Evolutionary conservation across 192 early-diverging fungal species (phyloP).

Genomic region (Phycomyces nitens): DNA sequence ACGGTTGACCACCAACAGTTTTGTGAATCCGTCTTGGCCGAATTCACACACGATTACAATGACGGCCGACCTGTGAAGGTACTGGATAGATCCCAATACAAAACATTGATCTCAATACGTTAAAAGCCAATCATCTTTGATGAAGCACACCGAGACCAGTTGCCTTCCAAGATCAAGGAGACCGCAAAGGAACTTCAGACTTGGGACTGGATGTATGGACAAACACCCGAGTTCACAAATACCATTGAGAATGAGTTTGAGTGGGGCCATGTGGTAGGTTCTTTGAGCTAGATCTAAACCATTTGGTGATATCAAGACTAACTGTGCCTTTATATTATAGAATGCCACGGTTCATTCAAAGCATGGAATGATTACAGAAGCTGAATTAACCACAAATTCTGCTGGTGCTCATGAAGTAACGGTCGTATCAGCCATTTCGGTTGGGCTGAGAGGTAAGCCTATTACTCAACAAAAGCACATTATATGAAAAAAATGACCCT

Average conservation of each 20-base stretch:
- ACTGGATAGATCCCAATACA: neutral
- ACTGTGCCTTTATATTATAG: neutral
- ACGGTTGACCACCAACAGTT: conserved; percentile 82
- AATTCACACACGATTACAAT: conserved; percentile 66
- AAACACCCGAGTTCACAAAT: conserved; percentile 86
- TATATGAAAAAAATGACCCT: neutral
- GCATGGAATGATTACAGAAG: conserved; percentile 27
- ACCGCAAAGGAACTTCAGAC: conserved; percentile 45
- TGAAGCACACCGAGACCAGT: conserved; percentile 1
- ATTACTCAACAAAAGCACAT: neutral
- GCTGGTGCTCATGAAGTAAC: conserved; percentile 24
- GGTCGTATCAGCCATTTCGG: conserved; percentile 18
- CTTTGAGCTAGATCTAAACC: too few species aligned
- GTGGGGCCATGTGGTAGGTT: conserved; percentile 55
- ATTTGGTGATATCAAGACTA: neutral
- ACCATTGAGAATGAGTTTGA: conserved; percentile 43
- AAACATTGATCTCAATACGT: neutral
- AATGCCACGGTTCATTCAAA: conserved; percentile 17
- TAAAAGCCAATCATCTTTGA: conserved; percentile 30
- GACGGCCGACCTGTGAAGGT: conserved; percentile 18
- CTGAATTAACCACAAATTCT: conserved; percentile 11
- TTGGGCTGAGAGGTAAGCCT: conserved; percentile 26
- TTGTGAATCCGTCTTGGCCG: conserved; percentile 68
- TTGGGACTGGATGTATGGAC: conserved; percentile 90
- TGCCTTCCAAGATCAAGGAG: conserved; percentile 26